Conservation (phyloP, 768 basidiomycete species). For the Gelatoporia subvermispora region DNA sequence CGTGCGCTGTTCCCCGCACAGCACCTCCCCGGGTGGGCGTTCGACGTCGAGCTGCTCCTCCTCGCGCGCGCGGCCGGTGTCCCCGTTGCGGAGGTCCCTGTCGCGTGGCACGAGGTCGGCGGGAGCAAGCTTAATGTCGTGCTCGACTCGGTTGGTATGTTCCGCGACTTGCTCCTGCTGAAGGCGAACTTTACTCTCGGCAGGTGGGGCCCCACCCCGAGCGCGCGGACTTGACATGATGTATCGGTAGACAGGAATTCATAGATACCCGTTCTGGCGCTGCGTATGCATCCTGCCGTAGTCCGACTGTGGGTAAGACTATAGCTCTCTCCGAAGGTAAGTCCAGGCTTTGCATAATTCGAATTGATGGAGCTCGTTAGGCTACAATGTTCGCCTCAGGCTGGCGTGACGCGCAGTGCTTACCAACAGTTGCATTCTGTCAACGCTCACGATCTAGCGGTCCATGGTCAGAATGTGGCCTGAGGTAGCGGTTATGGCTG, state of each 20-base stretch:
- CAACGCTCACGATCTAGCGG: too few relatives aligned
- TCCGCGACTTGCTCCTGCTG: conserved; percentile 79
- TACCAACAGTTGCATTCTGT: too few relatives aligned
- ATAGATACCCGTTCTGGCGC: too few relatives aligned
- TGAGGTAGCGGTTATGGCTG: not conserved
- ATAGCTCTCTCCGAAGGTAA: too few relatives aligned
- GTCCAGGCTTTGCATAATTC: too few relatives aligned
- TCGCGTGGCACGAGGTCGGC: conserved; percentile 90
- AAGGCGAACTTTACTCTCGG: conserved; percentile 78
- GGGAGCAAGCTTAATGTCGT: conserved; percentile 90
- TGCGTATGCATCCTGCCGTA: too few relatives aligned
- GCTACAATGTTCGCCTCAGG: too few relatives aligned
- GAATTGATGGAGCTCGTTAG: too few relatives aligned
- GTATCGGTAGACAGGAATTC: too few relatives aligned
- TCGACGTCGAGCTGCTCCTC: conserved; percentile 90
- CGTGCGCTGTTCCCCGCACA: conserved; percentile 80
- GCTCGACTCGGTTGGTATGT: conserved; percentile 84
- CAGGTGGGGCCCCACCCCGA: conserved; percentile 45
- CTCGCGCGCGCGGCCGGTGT: conserved; percentile 75
- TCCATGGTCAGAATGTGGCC: not conserved
- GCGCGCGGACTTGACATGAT: conserved; percentile 2
- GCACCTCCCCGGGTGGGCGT: conserved; percentile 91
- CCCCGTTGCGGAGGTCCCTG: conserved; percentile 80
- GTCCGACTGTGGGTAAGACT: too few relatives aligned
- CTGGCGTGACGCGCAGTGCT: too few relatives aligned